Evolutionary conservation across 306 rosid genomes (phyloP).

Genomic region (Castanospermum australe): DNA sequence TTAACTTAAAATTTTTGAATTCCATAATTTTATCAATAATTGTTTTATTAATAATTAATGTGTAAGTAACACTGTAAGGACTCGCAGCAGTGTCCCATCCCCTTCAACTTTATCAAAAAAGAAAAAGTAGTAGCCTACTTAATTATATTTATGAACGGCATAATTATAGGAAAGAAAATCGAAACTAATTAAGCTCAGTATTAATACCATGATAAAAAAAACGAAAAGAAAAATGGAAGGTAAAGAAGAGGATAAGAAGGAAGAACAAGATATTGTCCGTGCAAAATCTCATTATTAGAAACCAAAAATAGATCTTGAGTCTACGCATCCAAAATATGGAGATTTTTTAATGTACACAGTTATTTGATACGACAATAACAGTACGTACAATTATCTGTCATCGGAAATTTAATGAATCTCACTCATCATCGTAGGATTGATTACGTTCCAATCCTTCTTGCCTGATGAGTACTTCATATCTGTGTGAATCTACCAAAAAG

Average conservation of each 20-base stretch:
- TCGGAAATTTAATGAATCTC: conserved; percentile 19
- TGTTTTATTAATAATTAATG: too few relatives aligned
- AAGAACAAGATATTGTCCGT: neutral
- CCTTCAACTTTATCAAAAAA: too few relatives aligned
- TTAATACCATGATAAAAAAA: neutral
- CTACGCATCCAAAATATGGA: conserved; percentile 21
- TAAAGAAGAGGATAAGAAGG: neutral
- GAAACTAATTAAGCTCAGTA: neutral
- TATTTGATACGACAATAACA: conserved; percentile 8
- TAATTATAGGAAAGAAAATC: neutral
- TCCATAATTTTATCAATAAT: too few relatives aligned
- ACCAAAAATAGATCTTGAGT: neutral
- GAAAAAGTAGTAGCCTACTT: neutral
- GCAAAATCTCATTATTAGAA: neutral
- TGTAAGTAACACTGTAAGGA: too few relatives aligned
- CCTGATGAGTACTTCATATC: neutral
- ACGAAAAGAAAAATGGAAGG: neutral
- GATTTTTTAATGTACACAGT: conserved; percentile 38
- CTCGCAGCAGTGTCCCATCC: too few relatives aligned
- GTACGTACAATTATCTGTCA: neutral
- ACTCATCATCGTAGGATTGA: neutral
- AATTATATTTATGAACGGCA: neutral
- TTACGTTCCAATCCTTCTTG: neutral
- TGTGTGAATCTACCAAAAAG: neutral
- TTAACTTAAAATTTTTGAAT: too few relatives aligned